Percentiles rank a stretch among this genome's conserved stretches.
These are phyloP conservation scores for Penicillium oxalicum DNA, from an alignment of 2,329 filamentous ascomycete species.

Conservation along the genomic window DNA sequence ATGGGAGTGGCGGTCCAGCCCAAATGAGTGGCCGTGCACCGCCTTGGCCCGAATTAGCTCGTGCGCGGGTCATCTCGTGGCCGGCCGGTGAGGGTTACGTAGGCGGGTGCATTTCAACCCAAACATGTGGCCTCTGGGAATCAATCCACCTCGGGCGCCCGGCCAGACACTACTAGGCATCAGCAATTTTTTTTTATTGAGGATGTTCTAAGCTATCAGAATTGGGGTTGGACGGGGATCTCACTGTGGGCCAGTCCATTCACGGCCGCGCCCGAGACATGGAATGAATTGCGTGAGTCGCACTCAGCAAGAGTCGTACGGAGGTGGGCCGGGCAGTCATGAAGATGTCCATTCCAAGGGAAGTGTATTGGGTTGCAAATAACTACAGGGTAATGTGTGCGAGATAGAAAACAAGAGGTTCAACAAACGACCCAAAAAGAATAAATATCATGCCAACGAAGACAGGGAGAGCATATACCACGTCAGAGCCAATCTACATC, in stretches of 20 bases:
- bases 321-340: no score
- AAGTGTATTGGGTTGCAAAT: constrained; percentile 17
- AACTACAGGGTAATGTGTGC: constrained; percentile 35
- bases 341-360: constrained; percentile 2
- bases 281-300: no score
- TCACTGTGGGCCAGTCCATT: background rate
- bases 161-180: no score
- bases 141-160: no score
- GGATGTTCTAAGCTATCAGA: background rate
- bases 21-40: constrained; percentile 6
- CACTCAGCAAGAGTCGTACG: no score
- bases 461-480: background rate
- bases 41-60: background rate
- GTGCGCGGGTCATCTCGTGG: background rate
- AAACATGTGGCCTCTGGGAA: no score
- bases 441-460: constrained; percentile 15
- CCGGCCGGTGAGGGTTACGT: background rate
- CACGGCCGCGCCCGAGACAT: background rate
- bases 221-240: background rate
- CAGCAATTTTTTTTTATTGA: background rate
- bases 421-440: constrained; percentile 2
- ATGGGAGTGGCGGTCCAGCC: constrained; percentile 17
- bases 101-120: background rate
- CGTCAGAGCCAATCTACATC: constrained; percentile 11
- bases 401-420: constrained; percentile 26